Evolutionary conservation across 495 filamentous ascomycete genomes (phyloP).

Genomic region (Penicillium tannophilum): DNA sequence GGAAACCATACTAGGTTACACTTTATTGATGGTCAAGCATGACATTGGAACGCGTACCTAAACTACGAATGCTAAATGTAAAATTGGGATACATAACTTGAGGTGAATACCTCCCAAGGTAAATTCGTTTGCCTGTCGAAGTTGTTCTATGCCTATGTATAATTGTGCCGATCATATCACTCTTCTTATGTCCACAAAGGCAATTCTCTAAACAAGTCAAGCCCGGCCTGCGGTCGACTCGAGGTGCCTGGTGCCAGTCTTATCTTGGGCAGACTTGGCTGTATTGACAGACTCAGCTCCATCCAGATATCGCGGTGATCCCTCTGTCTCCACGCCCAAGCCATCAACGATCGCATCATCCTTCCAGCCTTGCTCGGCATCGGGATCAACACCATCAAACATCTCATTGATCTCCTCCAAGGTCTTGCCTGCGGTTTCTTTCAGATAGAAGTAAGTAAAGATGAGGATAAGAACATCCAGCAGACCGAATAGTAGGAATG

Average conservation of each 20-base stretch:
- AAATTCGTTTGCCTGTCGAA: too few species aligned
- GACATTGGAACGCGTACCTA: too few species aligned
- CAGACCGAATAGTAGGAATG: conserved; percentile 52
- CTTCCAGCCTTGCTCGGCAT: conserved; percentile 26
- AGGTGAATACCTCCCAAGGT: too few species aligned
- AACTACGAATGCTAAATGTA: too few species aligned
- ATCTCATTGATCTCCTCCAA: conserved; percentile 71
- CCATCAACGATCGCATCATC: conserved; percentile 5
- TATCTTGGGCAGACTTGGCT: conserved; percentile 12
- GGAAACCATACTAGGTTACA: too few species aligned
- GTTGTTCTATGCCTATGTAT: too few species aligned
- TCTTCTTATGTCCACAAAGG: too few species aligned
- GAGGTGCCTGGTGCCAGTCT: conserved; percentile 14
- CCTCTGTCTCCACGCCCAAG: not conserved
- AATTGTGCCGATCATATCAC: too few species aligned
- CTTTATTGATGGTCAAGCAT: too few species aligned
- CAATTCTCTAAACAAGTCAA: conserved; percentile 9
- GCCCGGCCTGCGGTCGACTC: conserved; percentile 22
- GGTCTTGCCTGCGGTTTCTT: conserved; percentile 69
- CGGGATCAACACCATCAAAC: conserved; percentile 46
- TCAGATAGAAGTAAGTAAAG: conserved; percentile 49
- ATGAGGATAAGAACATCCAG: conserved; percentile 41
- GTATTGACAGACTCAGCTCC: conserved; percentile 7
- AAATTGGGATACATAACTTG: too few species aligned
- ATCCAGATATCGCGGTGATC: conserved; percentile 2